These are phyloP conservation scores for Diaporthe aspalathi DNA, from an alignment of 2,329 filamentous ascomycete species.

Conservation along the genomic window DNA sequence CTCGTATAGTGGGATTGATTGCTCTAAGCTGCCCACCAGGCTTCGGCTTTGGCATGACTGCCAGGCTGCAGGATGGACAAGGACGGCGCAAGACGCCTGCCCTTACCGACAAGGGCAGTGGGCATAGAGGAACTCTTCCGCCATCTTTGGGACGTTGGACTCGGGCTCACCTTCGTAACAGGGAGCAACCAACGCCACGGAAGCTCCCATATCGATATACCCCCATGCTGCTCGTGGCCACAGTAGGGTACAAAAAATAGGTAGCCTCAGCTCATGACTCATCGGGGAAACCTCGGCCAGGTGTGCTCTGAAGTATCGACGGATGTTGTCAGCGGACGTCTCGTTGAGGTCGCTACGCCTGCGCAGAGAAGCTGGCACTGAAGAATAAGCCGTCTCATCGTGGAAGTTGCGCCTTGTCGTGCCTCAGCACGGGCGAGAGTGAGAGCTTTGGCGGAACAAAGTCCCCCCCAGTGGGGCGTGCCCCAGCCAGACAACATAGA, in stretches of 20 bases:
- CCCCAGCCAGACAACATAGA: not conserved
- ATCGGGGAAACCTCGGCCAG: not conserved
- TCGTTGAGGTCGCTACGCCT: not conserved
- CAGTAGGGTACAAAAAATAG: not conserved
- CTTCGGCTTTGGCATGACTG: not conserved
- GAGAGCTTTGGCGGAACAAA: conserved; percentile 22
- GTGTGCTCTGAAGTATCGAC: not conserved
- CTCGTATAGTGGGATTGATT: not conserved
- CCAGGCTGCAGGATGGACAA: not conserved
- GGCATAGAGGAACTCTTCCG: conserved; percentile 24
- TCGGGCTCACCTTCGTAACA: conserved; percentile 26
- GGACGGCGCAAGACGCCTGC: conserved; percentile 6
- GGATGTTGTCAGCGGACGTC: not conserved
- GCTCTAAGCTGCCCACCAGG: not conserved
- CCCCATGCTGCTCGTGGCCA: not conserved
- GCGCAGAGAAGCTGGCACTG: not conserved
- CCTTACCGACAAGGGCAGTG: not conserved
- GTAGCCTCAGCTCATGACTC: not conserved
- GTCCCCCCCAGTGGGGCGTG: conserved; percentile 7
- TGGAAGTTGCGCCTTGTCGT: not conserved
- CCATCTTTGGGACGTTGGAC: conserved; percentile 30
- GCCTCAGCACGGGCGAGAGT: conserved; percentile 3
- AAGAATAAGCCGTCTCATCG: conserved; percentile 5
- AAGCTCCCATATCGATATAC: conserved; percentile 13
- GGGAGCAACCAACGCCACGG: conserved; percentile 10